phyloP scores from a whole-genome alignment of 169 alveolate species.

The Plasmodium relictum region DNA sequence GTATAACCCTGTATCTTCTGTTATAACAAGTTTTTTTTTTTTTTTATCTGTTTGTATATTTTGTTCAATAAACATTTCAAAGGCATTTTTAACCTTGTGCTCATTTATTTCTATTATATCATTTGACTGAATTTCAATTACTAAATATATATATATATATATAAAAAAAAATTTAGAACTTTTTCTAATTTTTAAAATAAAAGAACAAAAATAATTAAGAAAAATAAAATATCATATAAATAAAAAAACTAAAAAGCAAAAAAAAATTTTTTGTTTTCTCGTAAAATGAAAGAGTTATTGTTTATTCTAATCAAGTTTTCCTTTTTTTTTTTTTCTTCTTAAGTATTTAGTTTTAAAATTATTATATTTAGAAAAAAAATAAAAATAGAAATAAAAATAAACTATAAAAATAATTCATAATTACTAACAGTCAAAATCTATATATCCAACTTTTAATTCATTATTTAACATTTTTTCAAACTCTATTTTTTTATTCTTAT shows the following conservation, averaged over 20 bases:
- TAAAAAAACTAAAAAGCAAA: no score
- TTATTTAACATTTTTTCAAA: constrained; percentile 15
- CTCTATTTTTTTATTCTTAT: constrained; percentile 31
- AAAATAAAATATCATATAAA: no score
- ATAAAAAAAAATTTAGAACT: neutral
- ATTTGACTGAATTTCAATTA: constrained; percentile 38
- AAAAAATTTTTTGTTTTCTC: no score
- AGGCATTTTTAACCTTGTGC: constrained; percentile 27
- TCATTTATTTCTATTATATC: constrained; percentile 58
- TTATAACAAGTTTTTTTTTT: constrained; percentile 14
- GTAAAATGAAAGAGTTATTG: no score
- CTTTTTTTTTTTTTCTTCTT: no score
- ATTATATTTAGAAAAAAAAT: no score
- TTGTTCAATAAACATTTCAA: constrained; percentile 23
- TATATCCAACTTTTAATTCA: constrained; percentile 27
- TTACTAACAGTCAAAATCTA: constrained; percentile 42
- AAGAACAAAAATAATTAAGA: neutral
- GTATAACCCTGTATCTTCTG: constrained; percentile 64
- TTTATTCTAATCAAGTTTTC: no score
- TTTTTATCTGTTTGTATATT: neutral
- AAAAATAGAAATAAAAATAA: no score
- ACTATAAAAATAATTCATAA: neutral
- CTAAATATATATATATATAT: constrained; percentile 1
- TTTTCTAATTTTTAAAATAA: neutral
- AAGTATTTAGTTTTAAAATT: no score